Evolutionary conservation across 139 green algal genomes (phyloP), one percentile per base, ranked within the genome.

Genomic region (Picochlorum sp.): DNA sequence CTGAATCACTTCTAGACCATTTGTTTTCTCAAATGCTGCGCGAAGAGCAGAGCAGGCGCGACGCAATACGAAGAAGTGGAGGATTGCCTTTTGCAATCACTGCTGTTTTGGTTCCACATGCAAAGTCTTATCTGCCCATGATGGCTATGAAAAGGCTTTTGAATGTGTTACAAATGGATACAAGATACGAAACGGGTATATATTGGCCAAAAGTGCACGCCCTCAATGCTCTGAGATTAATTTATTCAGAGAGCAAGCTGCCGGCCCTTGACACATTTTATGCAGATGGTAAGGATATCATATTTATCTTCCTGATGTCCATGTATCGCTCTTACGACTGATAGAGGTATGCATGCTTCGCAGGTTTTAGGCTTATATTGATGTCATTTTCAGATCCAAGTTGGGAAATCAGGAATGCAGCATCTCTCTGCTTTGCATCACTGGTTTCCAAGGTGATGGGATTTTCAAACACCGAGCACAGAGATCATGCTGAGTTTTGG

Each of bases 401-500:
- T 9, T 54, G 47, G 47, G 47, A 54, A 54, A 21, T 54, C 47
- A 54, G 47, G 15, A 54, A 54, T 54, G 16, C 47, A 20, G 47
- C 47, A 20, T 54, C 47, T 9, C 47, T 54, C 4, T 54, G 47
- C 47, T 21, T 54, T 54, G n/a, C 16, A 21, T 20, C n/a, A 6
- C 11, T 54, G 47, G n/a, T 54, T 10, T 21, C 47, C 16, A 20
- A 21, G n/a, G 6, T 54, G 47, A 54, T 54, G 47, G 47, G n/a
- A 54, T 26, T 54, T 54, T 54, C 47, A 26, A 54, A 54, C 23
- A 54, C n/a, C 11, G 47, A 20, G 4, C 6, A 21, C 16, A 54
- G 4, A 24, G 13, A 54, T 9, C 47, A 54, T 54, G 47, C n/a
- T 13, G 47, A 54, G 5, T 9, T 54, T 21, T 54, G 47, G 47